These are phyloP conservation scores for Ogataea hybrid DNA, from an alignment of 1,139 yeast genomes.

Conservation along the genomic window DNA sequence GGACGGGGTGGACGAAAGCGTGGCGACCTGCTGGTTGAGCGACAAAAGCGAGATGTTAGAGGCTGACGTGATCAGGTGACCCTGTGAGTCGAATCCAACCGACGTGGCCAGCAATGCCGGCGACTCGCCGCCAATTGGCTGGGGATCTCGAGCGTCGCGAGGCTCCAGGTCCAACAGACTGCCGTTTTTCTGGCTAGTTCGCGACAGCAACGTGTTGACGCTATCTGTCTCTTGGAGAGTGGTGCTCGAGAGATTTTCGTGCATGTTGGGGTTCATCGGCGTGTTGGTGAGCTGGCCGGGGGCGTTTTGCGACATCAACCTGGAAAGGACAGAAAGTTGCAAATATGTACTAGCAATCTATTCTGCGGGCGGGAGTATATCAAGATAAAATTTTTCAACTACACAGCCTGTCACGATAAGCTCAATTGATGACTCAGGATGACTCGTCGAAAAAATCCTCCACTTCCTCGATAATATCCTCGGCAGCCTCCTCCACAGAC, in stretches of 20 bases:
- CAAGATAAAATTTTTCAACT: conserved; percentile 8
- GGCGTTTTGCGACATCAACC: conserved; percentile 1
- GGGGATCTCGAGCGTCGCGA: conserved; percentile 4
- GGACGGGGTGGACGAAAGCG: conserved; percentile 22
- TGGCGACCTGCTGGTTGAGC: conserved; percentile 31
- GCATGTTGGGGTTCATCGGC: conserved; percentile 1
- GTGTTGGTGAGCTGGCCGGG: neutral
- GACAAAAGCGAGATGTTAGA: conserved; percentile 54
- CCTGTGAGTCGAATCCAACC: conserved; percentile 50
- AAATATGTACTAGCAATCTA: neutral
- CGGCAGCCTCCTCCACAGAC: conserved; percentile 23
- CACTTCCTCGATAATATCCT: conserved; percentile 11
- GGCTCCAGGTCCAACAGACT: conserved; percentile 1
- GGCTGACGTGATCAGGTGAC: conserved; percentile 51
- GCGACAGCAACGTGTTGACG: conserved; percentile 14
- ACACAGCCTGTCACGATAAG: conserved; percentile 5
- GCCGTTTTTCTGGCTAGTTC: conserved; percentile 1
- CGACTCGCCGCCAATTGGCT: conserved; percentile 40
- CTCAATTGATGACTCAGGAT: neutral
- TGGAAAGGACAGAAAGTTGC: neutral
- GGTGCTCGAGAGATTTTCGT: conserved; percentile 1
- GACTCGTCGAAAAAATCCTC: conserved; percentile 11
- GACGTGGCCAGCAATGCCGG: conserved; percentile 55
- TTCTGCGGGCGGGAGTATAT: conserved; percentile 5
- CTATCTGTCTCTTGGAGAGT: conserved; percentile 10